Base-by-base conservation (phyloP, 768 basidiomycete species). In the Leccinum imitatum region DNA sequence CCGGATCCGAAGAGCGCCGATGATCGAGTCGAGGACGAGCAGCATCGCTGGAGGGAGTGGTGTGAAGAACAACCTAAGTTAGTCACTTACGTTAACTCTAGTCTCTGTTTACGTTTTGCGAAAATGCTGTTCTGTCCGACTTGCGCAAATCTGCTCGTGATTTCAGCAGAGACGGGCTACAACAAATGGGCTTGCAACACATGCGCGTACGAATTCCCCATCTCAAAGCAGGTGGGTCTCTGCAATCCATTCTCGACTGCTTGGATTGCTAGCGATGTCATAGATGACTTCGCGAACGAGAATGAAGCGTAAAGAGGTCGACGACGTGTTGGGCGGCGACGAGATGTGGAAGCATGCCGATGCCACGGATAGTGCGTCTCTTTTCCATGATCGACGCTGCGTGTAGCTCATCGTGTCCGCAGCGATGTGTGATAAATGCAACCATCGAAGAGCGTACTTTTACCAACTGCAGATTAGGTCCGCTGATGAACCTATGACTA, bases 401-500 rank as follows among this genome's bases (percentile, higher is more conserved):
- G n/a, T n/a, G 14, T 54, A 48, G 44, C 47, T 63, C 50, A 62
- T 30, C 44, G 13, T 47, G 3, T 37, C 52, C 19, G 0, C 58
- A 87, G 85, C 84, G 15, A 79, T 75, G 8, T 86, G 85, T 68
- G 80, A 79, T 53, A 93, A 94, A 66, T 99, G 96, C 72, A 95
- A 95, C 69, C 79, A 88, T 70, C 80, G 84, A 50, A 78, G 87
- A 52, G 95, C 96, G 4, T 98, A 95, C 74, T 99, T 91, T 76
- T 92, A 95, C 71, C 95, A 98, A 78, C 79, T 98, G 14, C 97
- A 99, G 72, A 99, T 98, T 62, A 79, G 96, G 50, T 95, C 92
- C 65, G 93, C 92, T 0, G 93, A 94, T 69, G 93, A 95, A 69
- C 91, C 91, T 15, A 94, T 93, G 92, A 93, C 90, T 25, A 66